phyloP scores from a whole-genome alignment of 805 yeast species.

The Nakazawaea molendinolei region DNA sequence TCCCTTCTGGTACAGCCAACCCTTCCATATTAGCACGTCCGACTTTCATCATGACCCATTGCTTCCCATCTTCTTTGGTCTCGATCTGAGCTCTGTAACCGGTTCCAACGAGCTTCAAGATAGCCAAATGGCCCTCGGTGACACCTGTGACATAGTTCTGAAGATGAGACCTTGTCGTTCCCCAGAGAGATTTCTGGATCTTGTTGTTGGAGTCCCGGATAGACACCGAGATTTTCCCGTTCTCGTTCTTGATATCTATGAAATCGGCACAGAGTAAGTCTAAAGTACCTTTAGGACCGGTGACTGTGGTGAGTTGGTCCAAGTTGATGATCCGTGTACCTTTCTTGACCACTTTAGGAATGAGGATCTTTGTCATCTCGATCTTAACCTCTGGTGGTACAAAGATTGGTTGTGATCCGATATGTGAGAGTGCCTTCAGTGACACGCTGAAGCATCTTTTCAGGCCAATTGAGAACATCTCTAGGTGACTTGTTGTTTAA shows the following conservation, averaged over 20 bases:
- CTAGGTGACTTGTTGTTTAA: too few species aligned
- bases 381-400: conserved; percentile 56
- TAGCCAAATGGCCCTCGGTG: conserved; percentile 86
- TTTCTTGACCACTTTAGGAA: conserved; percentile 56
- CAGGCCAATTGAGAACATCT: too few species aligned
- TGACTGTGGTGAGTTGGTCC: conserved; percentile 50
- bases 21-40: conserved; percentile 84
- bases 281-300: conserved; percentile 75
- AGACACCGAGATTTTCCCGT: conserved; percentile 39
- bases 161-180: conserved; percentile 76
- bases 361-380: conserved; percentile 38
- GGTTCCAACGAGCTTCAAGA: conserved; percentile 88
- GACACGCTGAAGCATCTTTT: too few species aligned
- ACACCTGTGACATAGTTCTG: conserved; percentile 82
- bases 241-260: conserved; percentile 36
- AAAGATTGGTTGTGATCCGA: conserved; percentile 76
- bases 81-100: conserved; percentile 90
- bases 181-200: conserved; percentile 89
- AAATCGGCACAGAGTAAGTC: conserved; percentile 68
- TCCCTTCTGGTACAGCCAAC: conserved; percentile 67
- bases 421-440: conserved; percentile 46
- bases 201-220: conserved; percentile 53
- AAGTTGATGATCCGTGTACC: conserved; percentile 56
- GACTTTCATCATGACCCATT: conserved; percentile 69
- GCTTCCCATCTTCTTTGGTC: conserved; percentile 38